Percentiles rank a stretch among this genome's conserved stretches.
phyloP scores from a whole-genome alignment of 345 rosid species.

The Orychophragmus violaceus region DNA sequence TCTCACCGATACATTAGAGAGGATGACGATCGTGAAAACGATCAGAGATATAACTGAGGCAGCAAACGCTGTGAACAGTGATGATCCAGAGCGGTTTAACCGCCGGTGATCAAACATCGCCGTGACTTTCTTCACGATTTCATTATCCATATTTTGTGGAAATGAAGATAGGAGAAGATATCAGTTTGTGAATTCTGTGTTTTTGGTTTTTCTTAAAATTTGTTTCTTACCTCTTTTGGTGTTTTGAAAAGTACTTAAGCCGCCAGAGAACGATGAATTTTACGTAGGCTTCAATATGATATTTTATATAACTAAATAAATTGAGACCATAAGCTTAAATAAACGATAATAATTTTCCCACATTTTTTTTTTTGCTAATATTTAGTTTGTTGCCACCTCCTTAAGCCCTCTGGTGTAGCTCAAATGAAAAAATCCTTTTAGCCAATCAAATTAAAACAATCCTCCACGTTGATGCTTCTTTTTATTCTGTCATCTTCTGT shows the following conservation, averaged over 20 bases:
- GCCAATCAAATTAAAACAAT: too few species aligned
- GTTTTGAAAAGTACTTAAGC: slow-evolving; percentile 24
- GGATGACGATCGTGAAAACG: slow-evolving; percentile 30
- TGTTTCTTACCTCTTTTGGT: background rate
- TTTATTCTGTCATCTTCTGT: slow-evolving; percentile 4
- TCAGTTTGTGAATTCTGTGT: background rate
- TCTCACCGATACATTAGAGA: slow-evolving; percentile 15
- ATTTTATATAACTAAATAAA: background rate
- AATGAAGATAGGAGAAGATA: background rate
- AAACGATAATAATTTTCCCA: slow-evolving; percentile 10
- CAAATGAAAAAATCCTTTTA: too few species aligned
- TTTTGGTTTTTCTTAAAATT: background rate
- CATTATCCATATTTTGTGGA: slow-evolving; percentile 5
- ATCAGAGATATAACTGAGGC: slow-evolving; percentile 34
- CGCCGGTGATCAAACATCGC: slow-evolving; percentile 16
- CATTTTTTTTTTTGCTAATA: background rate
- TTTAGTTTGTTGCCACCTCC: too few species aligned
- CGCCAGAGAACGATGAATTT: slow-evolving; percentile 10
- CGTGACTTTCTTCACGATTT: slow-evolving; percentile 8
- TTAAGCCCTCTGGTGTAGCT: too few species aligned
- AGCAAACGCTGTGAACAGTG: slow-evolving; percentile 22
- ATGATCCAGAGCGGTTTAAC: slow-evolving; percentile 21
- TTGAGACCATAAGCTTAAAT: background rate
- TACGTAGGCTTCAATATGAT: slow-evolving; percentile 2
- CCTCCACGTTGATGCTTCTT: too few species aligned